Percentiles rank a stretch among this genome's conserved stretches.
phyloP scores from a whole-genome alignment of 768 basidiomycete genomes.

The Gautieria morchelliformis region DNA sequence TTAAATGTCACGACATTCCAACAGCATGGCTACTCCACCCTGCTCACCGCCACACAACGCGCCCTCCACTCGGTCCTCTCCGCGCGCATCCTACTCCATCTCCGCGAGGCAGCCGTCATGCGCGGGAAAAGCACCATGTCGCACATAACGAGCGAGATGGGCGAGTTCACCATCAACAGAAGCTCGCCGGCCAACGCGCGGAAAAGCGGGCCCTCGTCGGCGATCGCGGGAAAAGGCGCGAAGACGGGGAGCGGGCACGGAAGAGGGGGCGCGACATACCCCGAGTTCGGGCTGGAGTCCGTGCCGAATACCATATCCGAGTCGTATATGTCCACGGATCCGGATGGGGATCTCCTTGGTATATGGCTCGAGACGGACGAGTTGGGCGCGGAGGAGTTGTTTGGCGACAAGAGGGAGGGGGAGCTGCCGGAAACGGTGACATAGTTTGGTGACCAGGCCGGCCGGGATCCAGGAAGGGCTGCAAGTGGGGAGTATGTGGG shows the following conservation, averaged over 20 bases:
- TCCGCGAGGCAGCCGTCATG: neutral
- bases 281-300: no score
- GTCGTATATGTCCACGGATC: no score
- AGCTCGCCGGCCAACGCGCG: no score
- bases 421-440: neutral
- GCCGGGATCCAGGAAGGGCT: no score
- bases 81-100: neutral
- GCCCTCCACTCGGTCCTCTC: neutral
- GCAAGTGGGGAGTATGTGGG: no score
- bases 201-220: no score
- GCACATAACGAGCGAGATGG: neutral
- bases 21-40: neutral
- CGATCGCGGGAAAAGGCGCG: no score
- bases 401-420: neutral
- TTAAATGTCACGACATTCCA: no score
- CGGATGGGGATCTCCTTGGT: neutral
- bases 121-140: neutral
- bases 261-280: no score
- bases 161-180: neutral
- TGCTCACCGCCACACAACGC: neutral
- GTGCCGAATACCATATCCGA: no score
- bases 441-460: slow-evolving; percentile 1
- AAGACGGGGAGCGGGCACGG: no score
- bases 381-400: neutral
- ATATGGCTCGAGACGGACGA: neutral